These are phyloP conservation scores for Aphanomyces invadans DNA, from an alignment of 352 stramenopile species.

Conservation along the genomic window DNA sequence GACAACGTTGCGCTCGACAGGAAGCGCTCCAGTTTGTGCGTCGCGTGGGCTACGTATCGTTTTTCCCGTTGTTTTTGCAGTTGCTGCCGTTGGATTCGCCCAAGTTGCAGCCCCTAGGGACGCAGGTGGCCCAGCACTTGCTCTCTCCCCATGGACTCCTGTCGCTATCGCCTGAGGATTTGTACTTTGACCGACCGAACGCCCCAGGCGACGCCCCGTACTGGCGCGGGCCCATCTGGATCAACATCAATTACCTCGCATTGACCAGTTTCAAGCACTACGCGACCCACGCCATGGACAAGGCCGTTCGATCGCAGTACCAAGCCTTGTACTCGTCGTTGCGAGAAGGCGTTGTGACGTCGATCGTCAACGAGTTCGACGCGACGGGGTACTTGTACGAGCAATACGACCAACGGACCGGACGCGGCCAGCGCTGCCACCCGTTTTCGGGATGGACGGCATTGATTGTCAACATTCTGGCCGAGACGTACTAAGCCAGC, in stretches of 20 bases:
- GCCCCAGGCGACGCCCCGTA: slow-evolving; percentile 86
- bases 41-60: slow-evolving; percentile 82
- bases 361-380: slow-evolving; percentile 73
- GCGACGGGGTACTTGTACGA: slow-evolving; percentile 89
- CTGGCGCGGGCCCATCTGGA: slow-evolving; percentile 92
- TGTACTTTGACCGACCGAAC: slow-evolving; percentile 86
- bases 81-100: slow-evolving; percentile 57
- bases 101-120: slow-evolving; percentile 48
- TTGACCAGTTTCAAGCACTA: slow-evolving; percentile 80
- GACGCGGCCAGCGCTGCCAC: slow-evolving; percentile 81
- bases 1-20: slow-evolving; percentile 16
- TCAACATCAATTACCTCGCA: slow-evolving; percentile 91
- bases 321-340: slow-evolving; percentile 38
- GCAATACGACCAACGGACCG: slow-evolving; percentile 87
- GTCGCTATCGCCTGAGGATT: slow-evolving; percentile 75
- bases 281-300: slow-evolving; percentile 32
- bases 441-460: slow-evolving; percentile 93
- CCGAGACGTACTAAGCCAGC: slow-evolving; percentile 88
- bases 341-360: slow-evolving; percentile 52
- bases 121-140: slow-evolving; percentile 53
- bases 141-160: slow-evolving; percentile 76
- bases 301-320: slow-evolving; percentile 43
- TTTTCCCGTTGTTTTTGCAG: slow-evolving; percentile 81
- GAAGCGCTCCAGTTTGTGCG: slow-evolving; percentile 61
- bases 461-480: slow-evolving; percentile 89